phyloP scores from a whole-genome alignment of 2,329 filamentous ascomycete species.

The Sarocladiaceae sp. region DNA sequence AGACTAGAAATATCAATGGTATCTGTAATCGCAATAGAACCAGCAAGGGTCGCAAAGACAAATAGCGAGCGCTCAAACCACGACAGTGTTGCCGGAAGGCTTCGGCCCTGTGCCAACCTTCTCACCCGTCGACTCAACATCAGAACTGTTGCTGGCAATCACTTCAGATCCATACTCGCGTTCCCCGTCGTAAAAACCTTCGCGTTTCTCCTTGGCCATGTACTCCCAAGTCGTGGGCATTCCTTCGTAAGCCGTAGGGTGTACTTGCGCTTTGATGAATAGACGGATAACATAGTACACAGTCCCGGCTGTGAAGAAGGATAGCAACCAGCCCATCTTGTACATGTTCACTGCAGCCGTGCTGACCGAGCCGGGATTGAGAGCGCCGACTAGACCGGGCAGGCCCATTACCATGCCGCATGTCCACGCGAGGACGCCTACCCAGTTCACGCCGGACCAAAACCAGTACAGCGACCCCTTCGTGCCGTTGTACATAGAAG shows the following conservation, averaged over 20 bases:
- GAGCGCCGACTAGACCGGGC: conserved; percentile 23
- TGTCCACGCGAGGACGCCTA: conserved; percentile 20
- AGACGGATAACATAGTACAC: conserved; percentile 18
- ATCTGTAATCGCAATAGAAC: not conserved
- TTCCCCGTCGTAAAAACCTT: conserved; percentile 22
- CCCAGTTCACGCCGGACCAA: conserved; percentile 26
- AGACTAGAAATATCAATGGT: no score
- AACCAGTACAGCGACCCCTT: conserved; percentile 26
- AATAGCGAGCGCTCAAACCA: not conserved
- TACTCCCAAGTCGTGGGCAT: conserved; percentile 16
- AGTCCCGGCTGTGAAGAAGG: conserved; percentile 20
- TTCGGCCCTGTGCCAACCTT: not conserved
- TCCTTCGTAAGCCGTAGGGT: conserved; percentile 17
- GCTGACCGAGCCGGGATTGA: conserved; percentile 19
- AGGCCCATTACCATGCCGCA: conserved; percentile 20
- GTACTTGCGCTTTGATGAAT: conserved; percentile 19
- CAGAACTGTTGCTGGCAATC: not conserved
- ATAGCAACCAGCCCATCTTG: conserved; percentile 26
- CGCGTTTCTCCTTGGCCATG: conserved; percentile 19
- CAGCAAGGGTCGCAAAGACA: no score
- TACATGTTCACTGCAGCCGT: conserved; percentile 23
- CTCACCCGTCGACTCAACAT: not conserved
- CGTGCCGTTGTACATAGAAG: conserved; percentile 24
- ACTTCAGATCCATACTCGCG: conserved; percentile 28
- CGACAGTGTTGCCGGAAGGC: not conserved